phyloP scores from a whole-genome alignment of 345 rosid species.

The Gossypium ekmanianum region DNA sequence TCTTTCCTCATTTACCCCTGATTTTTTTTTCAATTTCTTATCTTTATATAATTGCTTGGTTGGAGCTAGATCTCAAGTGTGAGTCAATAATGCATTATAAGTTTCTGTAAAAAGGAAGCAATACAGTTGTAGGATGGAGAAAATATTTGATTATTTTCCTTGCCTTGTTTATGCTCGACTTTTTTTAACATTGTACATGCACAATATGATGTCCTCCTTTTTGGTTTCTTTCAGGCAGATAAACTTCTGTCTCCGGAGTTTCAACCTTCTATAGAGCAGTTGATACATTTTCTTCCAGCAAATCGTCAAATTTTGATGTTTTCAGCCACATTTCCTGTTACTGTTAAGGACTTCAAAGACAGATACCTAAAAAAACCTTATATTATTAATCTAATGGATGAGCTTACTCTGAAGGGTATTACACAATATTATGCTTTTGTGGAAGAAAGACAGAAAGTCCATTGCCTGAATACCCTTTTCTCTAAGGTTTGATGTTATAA shows the following conservation, averaged over 20 bases:
- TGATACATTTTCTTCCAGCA: slow-evolving; percentile 77
- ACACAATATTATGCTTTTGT: slow-evolving; percentile 97
- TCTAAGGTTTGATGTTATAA: slow-evolving; percentile 62
- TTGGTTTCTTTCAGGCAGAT: slow-evolving; percentile 69
- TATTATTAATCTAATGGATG: slow-evolving; percentile 97
- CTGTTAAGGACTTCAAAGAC: slow-evolving; percentile 96
- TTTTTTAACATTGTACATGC: not conserved
- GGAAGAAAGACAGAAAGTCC: slow-evolving; percentile 99
- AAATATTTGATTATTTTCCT: not conserved
- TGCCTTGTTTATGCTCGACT: not conserved
- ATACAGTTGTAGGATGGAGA: not conserved
- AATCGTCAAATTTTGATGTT: slow-evolving; percentile 93
- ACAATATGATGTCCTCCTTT: slow-evolving; percentile 22
- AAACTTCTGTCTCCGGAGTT: slow-evolving; percentile 97
- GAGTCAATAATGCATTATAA: not conserved
- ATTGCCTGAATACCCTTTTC: slow-evolving; percentile 97
- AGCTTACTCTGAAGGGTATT: slow-evolving; percentile 95
- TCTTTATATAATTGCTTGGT: not conserved
- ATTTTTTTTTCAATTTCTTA: not conserved
- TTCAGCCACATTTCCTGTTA: slow-evolving; percentile 98
- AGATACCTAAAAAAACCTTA: slow-evolving; percentile 80
- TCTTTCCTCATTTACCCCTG: too few species aligned
- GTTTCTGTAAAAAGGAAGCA: not conserved
- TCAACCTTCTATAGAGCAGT: slow-evolving; percentile 91
- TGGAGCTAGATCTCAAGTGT: not conserved